Evolutionary conservation across 352 stramenopile genomes (phyloP), one percentile per base, ranked within the genome.

Genomic region (Pythium diclinum): DNA sequence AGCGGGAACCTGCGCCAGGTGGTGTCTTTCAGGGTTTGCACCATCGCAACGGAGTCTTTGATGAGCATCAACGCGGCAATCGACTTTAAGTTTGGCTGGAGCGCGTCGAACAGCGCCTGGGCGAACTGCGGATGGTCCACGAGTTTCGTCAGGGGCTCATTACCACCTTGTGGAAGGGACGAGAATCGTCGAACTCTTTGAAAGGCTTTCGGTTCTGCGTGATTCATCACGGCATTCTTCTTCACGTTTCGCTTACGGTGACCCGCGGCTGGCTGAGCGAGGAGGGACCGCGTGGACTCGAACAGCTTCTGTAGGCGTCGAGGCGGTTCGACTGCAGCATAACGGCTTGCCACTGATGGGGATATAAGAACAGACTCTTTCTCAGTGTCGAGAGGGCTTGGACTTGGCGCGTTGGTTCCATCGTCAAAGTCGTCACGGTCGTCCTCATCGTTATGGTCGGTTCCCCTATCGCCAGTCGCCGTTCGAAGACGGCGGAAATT

Each of bases 161-260:
- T 54, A n/a, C 14, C 36, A 33, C 16, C 17, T 1, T 47, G 23
- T 25, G 30, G 3, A 10, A 32, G 4, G 3, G 23, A 8, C 19
- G 51, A 25, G 9, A 60, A 33, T n/a, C 34, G 21, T 19, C 78
- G 51, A 6, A 79, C 48, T 17, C 68, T 68, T 56, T 83, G 72
- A 52, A 87, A 78, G 23, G 65, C 53, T 7, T 75, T 59, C 8
- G 76, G 67, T 25, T 75, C 74, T 0, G 62, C 57, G 54, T 79
- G 60, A 56, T 74, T 51, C 59, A 81, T 67, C 7, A 88, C 74
- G 6, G 77, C 66, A 46, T 88, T 88, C 49, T 66, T 78, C 59
- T 74, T 76, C 7, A 30, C n/a, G 21, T 72, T 63, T 57, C 40
- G 2, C 30, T 30, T 56, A 5, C 56, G 33, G 6, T 9, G 48